These are phyloP conservation scores for Aspergillus asperescens DNA, from an alignment of 495 filamentous ascomycete genomes.

Conservation along the genomic window DNA sequence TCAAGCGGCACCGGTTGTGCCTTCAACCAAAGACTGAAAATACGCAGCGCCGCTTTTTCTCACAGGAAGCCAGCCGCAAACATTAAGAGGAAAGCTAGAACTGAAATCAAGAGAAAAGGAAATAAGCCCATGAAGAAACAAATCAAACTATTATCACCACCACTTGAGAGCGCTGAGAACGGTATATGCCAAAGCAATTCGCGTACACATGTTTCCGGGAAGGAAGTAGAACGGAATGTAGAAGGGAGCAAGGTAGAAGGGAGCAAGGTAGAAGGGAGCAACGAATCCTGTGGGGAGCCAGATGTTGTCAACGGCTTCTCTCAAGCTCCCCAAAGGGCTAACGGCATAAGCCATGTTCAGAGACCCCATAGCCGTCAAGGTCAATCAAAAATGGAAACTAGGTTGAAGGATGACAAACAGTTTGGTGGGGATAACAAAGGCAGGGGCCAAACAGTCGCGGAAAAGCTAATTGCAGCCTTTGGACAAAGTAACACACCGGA, in stretches of 20 bases:
- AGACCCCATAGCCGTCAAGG: neutral
- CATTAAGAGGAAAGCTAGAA: neutral
- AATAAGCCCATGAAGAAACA: neutral
- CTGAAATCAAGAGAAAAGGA: neutral
- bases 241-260: neutral
- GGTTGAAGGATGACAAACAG: neutral
- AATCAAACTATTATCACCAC: neutral
- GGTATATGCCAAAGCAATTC: neutral
- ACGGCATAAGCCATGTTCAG: neutral
- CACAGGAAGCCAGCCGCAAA: constrained; percentile 1
- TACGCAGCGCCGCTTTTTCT: neutral
- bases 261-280: no score
- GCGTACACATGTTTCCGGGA: neutral
- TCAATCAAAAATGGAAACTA: neutral
- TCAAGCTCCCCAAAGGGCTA: neutral
- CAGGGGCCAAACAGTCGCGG: constrained; percentile 26
- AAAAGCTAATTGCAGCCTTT: constrained; percentile 28
- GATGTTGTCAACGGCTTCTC: neutral
- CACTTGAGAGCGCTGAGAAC: neutral
- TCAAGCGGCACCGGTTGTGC: constrained; percentile 4
- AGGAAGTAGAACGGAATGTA: neutral
- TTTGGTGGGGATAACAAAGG: constrained; percentile 7
- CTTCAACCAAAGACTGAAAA: constrained; percentile 1
- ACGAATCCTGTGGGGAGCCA: no score
- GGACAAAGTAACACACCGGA: constrained; percentile 3